Percentiles rank a stretch among this genome's conserved stretches.
Conservation (phyloP, 2,329 filamentous ascomycete genomes). For the Alternaria postmessia region DNA sequence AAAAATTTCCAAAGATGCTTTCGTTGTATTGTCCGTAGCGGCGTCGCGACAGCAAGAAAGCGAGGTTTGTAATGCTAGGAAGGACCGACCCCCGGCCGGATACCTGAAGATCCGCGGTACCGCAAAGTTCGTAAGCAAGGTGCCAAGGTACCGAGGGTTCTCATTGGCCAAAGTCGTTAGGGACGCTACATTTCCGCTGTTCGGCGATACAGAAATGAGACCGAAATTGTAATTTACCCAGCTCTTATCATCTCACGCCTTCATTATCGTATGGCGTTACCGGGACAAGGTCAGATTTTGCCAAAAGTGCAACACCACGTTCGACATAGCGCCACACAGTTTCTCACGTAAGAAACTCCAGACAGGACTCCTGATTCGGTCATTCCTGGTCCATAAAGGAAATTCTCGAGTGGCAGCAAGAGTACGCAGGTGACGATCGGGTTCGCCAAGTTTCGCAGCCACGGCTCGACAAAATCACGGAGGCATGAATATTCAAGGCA, state of each 20-base stretch:
- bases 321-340: background rate
- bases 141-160: background rate
- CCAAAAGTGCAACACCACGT: background rate
- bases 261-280: background rate
- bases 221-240: background rate
- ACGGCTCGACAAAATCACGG: background rate
- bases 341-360: background rate
- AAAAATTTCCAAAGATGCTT: background rate
- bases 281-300: background rate
- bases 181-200: background rate
- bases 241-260: background rate
- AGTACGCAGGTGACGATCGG: background rate
- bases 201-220: background rate
- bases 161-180: background rate
- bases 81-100: conserved; percentile 2
- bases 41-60: background rate
- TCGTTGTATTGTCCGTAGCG: background rate
- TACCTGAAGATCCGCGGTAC: background rate
- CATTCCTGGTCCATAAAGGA: background rate
- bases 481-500: background rate
- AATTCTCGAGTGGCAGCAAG: background rate
- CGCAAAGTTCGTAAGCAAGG: conserved; percentile 9
- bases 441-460: background rate
- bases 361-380: background rate
- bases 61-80: conserved; percentile 11